These are phyloP conservation scores for Penicillium ochrochloron DNA, from an alignment of 495 filamentous ascomycete species.

Conservation along the genomic window DNA sequence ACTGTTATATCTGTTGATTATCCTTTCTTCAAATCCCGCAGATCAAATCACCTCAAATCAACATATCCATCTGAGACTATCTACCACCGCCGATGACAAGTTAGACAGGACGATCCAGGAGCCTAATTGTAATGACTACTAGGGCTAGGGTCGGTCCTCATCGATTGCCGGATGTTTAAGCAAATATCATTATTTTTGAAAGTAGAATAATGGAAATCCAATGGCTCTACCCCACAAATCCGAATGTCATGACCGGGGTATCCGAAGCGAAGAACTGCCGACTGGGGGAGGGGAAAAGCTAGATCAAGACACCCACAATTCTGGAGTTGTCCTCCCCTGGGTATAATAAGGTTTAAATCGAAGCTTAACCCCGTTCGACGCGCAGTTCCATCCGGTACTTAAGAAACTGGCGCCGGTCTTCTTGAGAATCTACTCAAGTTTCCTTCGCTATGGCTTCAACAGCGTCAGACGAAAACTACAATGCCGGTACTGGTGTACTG, in stretches of 20 bases:
- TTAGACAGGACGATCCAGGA: neutral
- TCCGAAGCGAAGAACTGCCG: neutral
- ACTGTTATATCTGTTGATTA: neutral
- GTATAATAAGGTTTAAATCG: slow-evolving; percentile 1
- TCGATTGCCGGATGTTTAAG: neutral
- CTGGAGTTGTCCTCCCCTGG: neutral
- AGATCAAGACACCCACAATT: neutral
- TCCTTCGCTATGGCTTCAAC: neutral
- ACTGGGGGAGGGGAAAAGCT: neutral
- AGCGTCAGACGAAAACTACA: neutral
- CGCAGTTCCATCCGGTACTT: neutral
- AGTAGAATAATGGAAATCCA: neutral
- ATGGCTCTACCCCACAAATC: neutral
- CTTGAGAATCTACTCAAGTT: neutral
- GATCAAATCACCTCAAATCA: neutral
- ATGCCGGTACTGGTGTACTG: slow-evolving; percentile 1
- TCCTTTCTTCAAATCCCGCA: neutral
- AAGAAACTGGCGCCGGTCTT: neutral
- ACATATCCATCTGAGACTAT: neutral
- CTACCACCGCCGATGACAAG: neutral
- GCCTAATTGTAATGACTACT: neutral
- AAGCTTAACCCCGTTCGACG: neutral
- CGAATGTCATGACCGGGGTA: neutral
- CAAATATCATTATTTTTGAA: neutral
- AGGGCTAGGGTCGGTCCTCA: neutral